Conservation (phyloP, 305 asterid genomes). For the Solanum aculeatissimum region DNA sequence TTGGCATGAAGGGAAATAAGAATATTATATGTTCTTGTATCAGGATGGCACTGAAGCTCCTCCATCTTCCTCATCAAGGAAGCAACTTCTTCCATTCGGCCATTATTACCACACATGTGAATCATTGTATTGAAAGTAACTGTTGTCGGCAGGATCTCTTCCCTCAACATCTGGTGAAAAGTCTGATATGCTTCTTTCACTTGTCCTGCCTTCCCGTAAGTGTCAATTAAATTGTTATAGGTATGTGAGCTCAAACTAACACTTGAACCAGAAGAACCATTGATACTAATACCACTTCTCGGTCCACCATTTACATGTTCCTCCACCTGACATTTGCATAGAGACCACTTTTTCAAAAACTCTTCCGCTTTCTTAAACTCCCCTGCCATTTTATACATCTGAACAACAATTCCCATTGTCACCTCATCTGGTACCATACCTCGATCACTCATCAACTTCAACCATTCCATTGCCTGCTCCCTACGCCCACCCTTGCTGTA, state of each 20-base stretch:
- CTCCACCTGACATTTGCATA: slow-evolving; percentile 7
- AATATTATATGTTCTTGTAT: slow-evolving; percentile 76
- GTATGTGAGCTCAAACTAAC: slow-evolving; percentile 48
- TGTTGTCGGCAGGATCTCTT: slow-evolving; percentile 55
- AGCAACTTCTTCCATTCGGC: slow-evolving; percentile 52
- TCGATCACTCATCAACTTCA: slow-evolving; percentile 55
- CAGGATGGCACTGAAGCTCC: slow-evolving; percentile 53
- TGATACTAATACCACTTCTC: slow-evolving; percentile 9
- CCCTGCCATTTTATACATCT: slow-evolving; percentile 85
- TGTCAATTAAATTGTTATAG: slow-evolving; percentile 79
- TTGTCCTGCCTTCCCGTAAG: slow-evolving; percentile 85
- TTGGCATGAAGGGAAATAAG: slow-evolving; percentile 80
- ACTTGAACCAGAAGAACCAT: slow-evolving; percentile 12
- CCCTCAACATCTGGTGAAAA: slow-evolving; percentile 58
- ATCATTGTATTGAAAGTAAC: slow-evolving; percentile 92
- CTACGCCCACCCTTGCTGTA: slow-evolving; percentile 58
- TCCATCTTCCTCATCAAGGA: slow-evolving; percentile 61
- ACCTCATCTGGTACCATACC: slow-evolving; percentile 87
- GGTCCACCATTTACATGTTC: slow-evolving; percentile 10
- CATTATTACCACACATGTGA: slow-evolving; percentile 79
- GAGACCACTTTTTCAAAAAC: slow-evolving; percentile 75
- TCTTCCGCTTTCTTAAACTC: slow-evolving; percentile 74
- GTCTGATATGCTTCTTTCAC: slow-evolving; percentile 58
- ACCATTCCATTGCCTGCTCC: slow-evolving; percentile 59
- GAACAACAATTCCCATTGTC: slow-evolving; percentile 78